Percentiles rank a stretch among this genome's conserved stretches.
Conservation (phyloP, 108 stramenopile species). For the Seminavis robusta region DNA sequence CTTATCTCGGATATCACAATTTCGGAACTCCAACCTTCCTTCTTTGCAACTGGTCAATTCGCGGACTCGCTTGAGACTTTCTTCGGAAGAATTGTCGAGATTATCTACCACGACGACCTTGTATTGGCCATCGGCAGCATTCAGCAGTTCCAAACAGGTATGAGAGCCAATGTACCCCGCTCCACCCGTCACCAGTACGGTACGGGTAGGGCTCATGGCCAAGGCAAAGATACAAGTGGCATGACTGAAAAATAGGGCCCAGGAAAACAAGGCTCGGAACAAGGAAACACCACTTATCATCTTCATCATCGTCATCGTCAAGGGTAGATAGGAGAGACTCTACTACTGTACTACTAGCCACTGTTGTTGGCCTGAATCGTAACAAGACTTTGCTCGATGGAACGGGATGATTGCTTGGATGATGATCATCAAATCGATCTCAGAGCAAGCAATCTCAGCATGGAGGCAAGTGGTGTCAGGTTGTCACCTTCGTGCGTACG, state of each 20-base stretch:
- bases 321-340: neutral
- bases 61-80: slow-evolving; percentile 83
- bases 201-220: slow-evolving; percentile 27
- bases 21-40: slow-evolving; percentile 65
- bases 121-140: slow-evolving; percentile 54
- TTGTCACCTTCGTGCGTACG: too few relatives aligned
- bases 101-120: slow-evolving; percentile 92
- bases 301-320: neutral
- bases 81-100: slow-evolving; percentile 87
- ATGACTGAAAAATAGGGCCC: neutral
- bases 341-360: neutral
- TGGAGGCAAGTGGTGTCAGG: too few relatives aligned
- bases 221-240: slow-evolving; percentile 12
- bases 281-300: neutral
- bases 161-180: slow-evolving; percentile 99
- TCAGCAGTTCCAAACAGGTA: slow-evolving; percentile 92
- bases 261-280: neutral
- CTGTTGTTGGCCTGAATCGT: neutral
- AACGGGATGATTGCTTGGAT: neutral
- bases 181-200: slow-evolving; percentile 96
- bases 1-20: slow-evolving; percentile 74
- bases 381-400: neutral
- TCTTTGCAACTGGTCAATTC: slow-evolving; percentile 51
- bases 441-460: too few relatives aligned
- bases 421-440: too few relatives aligned